These are phyloP conservation scores for Ophiostoma populinum DNA, from an alignment of 2,329 filamentous ascomycete species.

Conservation along the genomic window DNA sequence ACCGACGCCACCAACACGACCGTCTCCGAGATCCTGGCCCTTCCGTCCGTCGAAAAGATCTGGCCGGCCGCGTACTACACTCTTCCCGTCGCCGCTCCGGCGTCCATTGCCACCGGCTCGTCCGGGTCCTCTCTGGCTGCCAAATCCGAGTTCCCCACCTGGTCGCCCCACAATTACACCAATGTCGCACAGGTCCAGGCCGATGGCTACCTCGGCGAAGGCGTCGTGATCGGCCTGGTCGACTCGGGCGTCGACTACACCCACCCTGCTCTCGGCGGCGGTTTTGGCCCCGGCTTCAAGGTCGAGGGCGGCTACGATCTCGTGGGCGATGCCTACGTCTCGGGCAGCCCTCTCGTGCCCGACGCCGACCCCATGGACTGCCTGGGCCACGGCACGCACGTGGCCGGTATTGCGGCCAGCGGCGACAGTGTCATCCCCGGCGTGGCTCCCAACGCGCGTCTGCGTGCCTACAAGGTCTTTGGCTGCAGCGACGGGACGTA, in stretches of 20 bases:
- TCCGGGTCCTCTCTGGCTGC: too few species aligned
- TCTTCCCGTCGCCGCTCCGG: too few species aligned
- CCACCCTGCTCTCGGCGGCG: slow-evolving; percentile 9
- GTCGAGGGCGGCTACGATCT: slow-evolving; percentile 9
- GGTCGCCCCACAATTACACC: slow-evolving; percentile 4
- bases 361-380: slow-evolving; percentile 3
- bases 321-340: slow-evolving; percentile 4
- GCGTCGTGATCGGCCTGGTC: slow-evolving; percentile 5
- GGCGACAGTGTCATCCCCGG: slow-evolving; percentile 4
- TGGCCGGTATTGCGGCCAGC: slow-evolving; percentile 1
- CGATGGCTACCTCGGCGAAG: slow-evolving; percentile 7
- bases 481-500: slow-evolving; percentile 11
- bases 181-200: slow-evolving; percentile 6
- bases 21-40: too few species aligned
- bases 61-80: too few species aligned
- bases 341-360: not conserved
- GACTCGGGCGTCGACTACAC: slow-evolving; percentile 8
- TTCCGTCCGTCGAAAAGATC: too few species aligned
- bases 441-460: slow-evolving; percentile 14
- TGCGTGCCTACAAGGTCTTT: slow-evolving; percentile 14
- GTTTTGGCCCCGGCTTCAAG: slow-evolving; percentile 9
- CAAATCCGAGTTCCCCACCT: not conserved
- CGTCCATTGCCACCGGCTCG: too few species aligned
- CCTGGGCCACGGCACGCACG: slow-evolving; percentile 3
- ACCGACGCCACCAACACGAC: slow-evolving; percentile 2